Conservation (phyloP, 208 protist species). For the Leishmania aethiopica region DNA sequence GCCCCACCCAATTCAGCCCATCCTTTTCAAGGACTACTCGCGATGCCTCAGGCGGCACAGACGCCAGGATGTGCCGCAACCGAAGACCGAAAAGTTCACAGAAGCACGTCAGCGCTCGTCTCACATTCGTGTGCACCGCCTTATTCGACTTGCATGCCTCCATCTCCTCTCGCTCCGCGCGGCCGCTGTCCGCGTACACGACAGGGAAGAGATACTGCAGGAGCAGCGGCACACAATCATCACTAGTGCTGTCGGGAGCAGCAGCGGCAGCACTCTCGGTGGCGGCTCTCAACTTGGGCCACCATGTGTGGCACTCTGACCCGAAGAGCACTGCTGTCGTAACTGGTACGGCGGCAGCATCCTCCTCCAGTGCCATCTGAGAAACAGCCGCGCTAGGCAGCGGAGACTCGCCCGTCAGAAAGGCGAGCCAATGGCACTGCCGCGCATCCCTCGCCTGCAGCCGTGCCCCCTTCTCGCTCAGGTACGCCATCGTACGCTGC, state of each 20-base stretch:
- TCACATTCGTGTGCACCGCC: conserved; percentile 38
- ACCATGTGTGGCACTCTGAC: conserved; percentile 70
- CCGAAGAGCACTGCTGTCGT: conserved; percentile 64
- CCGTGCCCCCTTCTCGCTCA: conserved; percentile 42
- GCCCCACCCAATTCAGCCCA: conserved; percentile 74
- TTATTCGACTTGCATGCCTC: conserved; percentile 34
- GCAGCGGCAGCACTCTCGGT: conserved; percentile 21
- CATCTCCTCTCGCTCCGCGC: conserved; percentile 26
- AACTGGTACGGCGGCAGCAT: conserved; percentile 7
- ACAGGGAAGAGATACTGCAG: conserved; percentile 46
- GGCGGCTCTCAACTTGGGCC: conserved; percentile 54
- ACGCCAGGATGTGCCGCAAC: conserved; percentile 18
- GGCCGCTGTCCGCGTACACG: conserved; percentile 8
- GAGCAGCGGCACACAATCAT: conserved; percentile 28
- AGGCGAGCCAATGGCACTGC: conserved; percentile 42
- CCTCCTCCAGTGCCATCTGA: conserved; percentile 12
- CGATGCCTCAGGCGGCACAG: background rate
- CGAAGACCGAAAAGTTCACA: conserved; percentile 77
- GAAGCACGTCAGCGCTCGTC: conserved; percentile 64
- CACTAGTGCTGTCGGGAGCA: background rate
- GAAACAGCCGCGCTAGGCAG: conserved; percentile 20
- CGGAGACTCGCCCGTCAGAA: conserved; percentile 39
- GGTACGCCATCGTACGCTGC: conserved; percentile 20
- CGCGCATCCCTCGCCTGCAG: conserved; percentile 35
- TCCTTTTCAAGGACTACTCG: conserved; percentile 43